A percentile compares a stretch with the other conserved stretches of the same genome.
These are phyloP conservation scores for Nicotiana rustica DNA, from an alignment of 305 asterid species.

Conservation along the genomic window DNA sequence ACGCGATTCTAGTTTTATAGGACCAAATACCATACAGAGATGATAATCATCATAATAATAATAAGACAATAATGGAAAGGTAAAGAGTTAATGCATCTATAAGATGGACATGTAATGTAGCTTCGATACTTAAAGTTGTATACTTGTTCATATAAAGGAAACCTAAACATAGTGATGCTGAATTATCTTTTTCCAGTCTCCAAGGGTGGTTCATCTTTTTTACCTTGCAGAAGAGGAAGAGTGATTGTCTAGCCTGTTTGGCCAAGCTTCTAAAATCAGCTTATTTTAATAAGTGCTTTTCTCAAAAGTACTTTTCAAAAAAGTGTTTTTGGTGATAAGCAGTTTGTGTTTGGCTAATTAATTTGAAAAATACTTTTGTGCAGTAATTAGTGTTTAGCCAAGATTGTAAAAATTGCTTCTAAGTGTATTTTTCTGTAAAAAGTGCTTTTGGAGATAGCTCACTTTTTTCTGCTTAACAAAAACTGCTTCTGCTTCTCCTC, in stretches of 20 bases:
- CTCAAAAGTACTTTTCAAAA: too few species aligned
- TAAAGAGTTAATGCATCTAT: not conserved
- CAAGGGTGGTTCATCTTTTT: not conserved
- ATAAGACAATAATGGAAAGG: conserved; percentile 18
- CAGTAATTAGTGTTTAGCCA: too few species aligned
- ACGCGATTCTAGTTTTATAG: conserved; percentile 35
- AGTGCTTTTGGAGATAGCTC: too few species aligned
- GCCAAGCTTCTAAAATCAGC: too few species aligned
- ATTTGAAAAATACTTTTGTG: too few species aligned
- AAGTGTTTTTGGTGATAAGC: too few species aligned
- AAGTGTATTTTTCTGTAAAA: too few species aligned
- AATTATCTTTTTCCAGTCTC: not conserved
- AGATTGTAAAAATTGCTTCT: too few species aligned
- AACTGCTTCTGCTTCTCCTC: too few species aligned
- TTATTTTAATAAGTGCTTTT: too few species aligned
- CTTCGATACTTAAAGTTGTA: not conserved
- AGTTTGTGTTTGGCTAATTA: too few species aligned
- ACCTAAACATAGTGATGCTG: not conserved
- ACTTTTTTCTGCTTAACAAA: too few species aligned
- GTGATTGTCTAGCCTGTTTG: not conserved
- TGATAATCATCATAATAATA: not conserved
- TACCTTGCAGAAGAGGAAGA: not conserved
- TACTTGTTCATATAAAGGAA: conserved; percentile 26
- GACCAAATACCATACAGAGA: conserved; percentile 26
- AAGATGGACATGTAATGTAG: not conserved